Base-by-base conservation (phyloP, 441 rosid genomes). In the Pelargonium australe region DNA sequence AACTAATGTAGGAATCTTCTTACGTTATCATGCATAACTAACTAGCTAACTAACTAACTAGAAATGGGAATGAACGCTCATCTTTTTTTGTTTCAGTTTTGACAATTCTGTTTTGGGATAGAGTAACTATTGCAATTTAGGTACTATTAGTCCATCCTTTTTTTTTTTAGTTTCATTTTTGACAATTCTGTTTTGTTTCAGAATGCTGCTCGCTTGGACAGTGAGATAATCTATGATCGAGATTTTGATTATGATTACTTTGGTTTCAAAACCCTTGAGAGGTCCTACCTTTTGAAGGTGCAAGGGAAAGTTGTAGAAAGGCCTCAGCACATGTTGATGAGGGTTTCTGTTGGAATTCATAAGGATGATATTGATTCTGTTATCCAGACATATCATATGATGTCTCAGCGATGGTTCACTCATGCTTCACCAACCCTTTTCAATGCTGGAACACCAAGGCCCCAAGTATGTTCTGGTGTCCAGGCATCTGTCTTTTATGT, bases 381-480 rank as follows among this genome's bases (percentile, higher is more conserved):
- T 1, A 78, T 92, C 77, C 71, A 75, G 77, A 92, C 98, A 19
- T 92, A 92, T 75, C 98, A 92, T 73, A 78, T 90, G 80, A 92
- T 92, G 98, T 92, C 98, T 66, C 98, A 89, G 62, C 66, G 98
- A 6, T 90, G 98, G 98, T 90, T 92, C 79, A 92, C 93, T 77
- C 98, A 92, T 84, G 98, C 96, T 17, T 90, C 96, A 68, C 98
- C 98, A 9, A 92, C 98, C 11, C 93, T 92, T 61, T 92, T 92
- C 74, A 92, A 92, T 80, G 90, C 90, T 13, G 96, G 96, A 65
- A 92, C 96, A 17, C 96, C 98, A 53, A 88, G 90, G 77, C 86
- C 96, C 13, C 98, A 92, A 71, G 97, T 92, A 76, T 45, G 80
- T 53, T 44, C 58, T n/a, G 43, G 45, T 11, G 63, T 31, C 11